Conservation (phyloP, 345 rosid species). For the Eucalyptus lansdowneana region DNA sequence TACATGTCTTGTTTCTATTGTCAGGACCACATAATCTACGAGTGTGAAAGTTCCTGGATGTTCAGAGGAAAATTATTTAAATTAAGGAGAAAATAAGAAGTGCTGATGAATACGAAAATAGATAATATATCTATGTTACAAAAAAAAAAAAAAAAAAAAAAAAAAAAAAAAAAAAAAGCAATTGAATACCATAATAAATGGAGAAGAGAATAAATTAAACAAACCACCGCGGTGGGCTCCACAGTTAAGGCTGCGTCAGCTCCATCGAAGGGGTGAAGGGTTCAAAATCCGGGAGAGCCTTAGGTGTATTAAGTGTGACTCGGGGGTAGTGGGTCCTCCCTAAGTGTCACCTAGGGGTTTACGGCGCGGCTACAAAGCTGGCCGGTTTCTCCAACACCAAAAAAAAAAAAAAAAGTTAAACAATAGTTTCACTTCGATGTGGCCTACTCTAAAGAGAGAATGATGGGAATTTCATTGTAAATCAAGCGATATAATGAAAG, state of each 20-base stretch:
- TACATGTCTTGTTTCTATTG: not conserved
- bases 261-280: too few species aligned
- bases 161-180: too few species aligned
- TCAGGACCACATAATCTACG: not conserved
- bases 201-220: not conserved
- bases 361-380: too few species aligned
- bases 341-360: too few species aligned
- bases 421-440: rapidly evolving
- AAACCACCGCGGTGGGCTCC: too few species aligned
- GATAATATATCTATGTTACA: not conserved
- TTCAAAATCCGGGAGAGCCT: too few species aligned
- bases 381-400: too few species aligned
- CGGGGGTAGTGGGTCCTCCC: too few species aligned
- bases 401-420: too few species aligned
- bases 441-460: rapidly evolving
- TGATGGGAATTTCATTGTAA: rapidly evolving
- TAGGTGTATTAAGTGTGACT: too few species aligned
- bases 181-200: not conserved
- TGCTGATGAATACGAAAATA: not conserved
- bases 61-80: not conserved
- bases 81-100: not conserved
- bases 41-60: not conserved
- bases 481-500: rapidly evolving
- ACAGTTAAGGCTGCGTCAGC: too few species aligned
- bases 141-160: not conserved